phyloP scores from a whole-genome alignment of 2,329 filamentous ascomycete genomes.

The Phyllosticta citribraziliensis region DNA sequence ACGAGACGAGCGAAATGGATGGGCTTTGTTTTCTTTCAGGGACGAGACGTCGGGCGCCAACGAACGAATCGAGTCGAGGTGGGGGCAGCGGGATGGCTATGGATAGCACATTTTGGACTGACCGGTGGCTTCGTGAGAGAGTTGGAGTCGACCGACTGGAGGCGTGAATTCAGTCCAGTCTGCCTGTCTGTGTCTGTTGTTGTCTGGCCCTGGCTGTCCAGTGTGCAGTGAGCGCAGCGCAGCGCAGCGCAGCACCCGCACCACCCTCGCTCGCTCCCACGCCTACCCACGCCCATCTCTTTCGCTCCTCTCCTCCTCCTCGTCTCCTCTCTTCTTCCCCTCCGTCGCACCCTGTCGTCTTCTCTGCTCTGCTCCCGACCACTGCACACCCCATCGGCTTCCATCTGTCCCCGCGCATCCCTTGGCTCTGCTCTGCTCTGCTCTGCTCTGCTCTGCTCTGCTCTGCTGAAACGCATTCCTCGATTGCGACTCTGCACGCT shows the following conservation, averaged over 20 bases:
- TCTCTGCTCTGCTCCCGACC: neutral
- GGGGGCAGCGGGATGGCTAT: too few relatives aligned
- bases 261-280: neutral
- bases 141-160: too few relatives aligned
- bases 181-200: neutral
- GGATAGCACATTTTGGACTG: too few relatives aligned
- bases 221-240: too few relatives aligned
- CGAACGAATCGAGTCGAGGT: too few relatives aligned
- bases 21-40: neutral
- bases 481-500: constrained; percentile 5
- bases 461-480: constrained; percentile 10
- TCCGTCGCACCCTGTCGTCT: constrained; percentile 2
- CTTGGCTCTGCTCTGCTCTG: constrained; percentile 6
- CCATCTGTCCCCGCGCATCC: neutral
- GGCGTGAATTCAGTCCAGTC: too few relatives aligned
- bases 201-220: neutral
- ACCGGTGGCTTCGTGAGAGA: too few relatives aligned
- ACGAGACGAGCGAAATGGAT: too few relatives aligned
- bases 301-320: neutral
- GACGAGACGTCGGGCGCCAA: too few relatives aligned
- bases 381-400: neutral
- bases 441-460: neutral
- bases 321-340: neutral
- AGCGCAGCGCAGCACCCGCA: neutral
- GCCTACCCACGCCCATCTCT: neutral